These are phyloP conservation scores for Ustilago sp. DNA, from an alignment of 1,284 basidiomycete species.

Conservation along the genomic window DNA sequence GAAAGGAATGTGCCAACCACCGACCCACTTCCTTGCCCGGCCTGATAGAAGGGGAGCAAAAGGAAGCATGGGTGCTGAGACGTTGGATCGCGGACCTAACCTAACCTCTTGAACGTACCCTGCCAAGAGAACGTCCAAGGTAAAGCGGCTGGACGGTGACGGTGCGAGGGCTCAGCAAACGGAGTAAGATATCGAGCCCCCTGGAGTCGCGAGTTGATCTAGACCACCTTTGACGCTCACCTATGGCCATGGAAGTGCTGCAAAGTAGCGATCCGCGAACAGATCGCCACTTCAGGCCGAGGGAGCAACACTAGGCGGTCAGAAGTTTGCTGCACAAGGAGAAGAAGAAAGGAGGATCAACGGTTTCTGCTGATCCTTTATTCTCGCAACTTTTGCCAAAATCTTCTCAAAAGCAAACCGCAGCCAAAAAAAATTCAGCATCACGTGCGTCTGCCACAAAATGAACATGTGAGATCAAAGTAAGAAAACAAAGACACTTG, in stretches of 20 bases:
- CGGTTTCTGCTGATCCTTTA: conserved; percentile 3
- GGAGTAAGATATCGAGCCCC: conserved; percentile 30
- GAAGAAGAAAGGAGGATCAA: conserved; percentile 39
- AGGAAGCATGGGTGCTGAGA: conserved; percentile 50
- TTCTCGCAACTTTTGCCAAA: background rate
- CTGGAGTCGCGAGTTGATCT: conserved; percentile 57
- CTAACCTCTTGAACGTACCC: conserved; percentile 27
- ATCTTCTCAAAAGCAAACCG: background rate
- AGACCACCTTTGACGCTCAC: conserved; percentile 56
- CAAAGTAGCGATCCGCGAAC: conserved; percentile 9
- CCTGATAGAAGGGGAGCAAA: conserved; percentile 12
- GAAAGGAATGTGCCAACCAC: conserved; percentile 48
- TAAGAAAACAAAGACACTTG: background rate
- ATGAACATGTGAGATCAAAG: conserved; percentile 20
- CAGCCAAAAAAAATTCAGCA: conserved; percentile 8
- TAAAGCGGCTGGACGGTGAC: conserved; percentile 8
- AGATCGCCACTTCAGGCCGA: conserved; percentile 28
- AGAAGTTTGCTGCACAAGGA: conserved; percentile 56
- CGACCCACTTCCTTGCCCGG: conserved; percentile 44
- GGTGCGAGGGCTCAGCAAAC: conserved; percentile 55
- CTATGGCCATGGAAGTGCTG: conserved; percentile 50
- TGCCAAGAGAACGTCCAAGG: conserved; percentile 30
- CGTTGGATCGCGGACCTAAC: conserved; percentile 52
- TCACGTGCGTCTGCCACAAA: conserved; percentile 22
- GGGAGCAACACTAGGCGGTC: conserved; percentile 58